Base-by-base conservation (phyloP, 192 early-diverging fungal species). In the Pecoramyces ruminantium region DNA sequence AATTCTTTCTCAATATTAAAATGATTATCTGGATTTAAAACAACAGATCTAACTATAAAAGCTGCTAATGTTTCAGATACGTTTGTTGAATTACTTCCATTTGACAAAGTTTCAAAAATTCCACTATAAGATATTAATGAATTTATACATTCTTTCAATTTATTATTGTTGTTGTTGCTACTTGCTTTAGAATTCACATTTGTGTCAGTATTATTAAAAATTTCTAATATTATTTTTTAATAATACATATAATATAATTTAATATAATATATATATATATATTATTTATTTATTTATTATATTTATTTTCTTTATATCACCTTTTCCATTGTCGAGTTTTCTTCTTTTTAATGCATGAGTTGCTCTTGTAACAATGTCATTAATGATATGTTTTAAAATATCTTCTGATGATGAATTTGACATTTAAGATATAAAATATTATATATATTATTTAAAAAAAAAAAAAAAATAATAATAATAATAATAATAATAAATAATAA, bases 1-100 rank as follows among this genome's bases (percentile, higher is more conserved):
- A 91, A 82, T 58, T 89, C 90, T 18, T 78, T 34, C 21, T 89
- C 90, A 30, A 89, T 83, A 38, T 85, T 82, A 83, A 91, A 91
- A 27, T 84, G 83, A 78, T 91, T 87, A 21, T 79, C 29, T 13
- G 88, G 90, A 83, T 91, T 86, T 38, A 91, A 83, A 13, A 89
- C 90, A 3, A 88, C 88, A 8, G 90, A 87, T 17, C 90, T 85
- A 16, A 91, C 86, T 27, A 89, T 83, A 81, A 91, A 91, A 17
- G 90, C 90, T 28, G 90, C 90, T 58, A 91, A 84, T n/a, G 88
- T 91, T 27, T 91, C 90, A 12, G 88, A 84, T 6, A 91, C 86
- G 27, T 81, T 79, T 39, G 84, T 78, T 84, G 27, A n/a, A 29
- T 29, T n/a, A 16, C 77, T 30, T 38, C 51, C 28, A 38, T 77